Percentiles rank a stretch among this genome's conserved stretches.
Conservation (phyloP, 345 rosid genomes). For the Xanthoceras sorbifolium region DNA sequence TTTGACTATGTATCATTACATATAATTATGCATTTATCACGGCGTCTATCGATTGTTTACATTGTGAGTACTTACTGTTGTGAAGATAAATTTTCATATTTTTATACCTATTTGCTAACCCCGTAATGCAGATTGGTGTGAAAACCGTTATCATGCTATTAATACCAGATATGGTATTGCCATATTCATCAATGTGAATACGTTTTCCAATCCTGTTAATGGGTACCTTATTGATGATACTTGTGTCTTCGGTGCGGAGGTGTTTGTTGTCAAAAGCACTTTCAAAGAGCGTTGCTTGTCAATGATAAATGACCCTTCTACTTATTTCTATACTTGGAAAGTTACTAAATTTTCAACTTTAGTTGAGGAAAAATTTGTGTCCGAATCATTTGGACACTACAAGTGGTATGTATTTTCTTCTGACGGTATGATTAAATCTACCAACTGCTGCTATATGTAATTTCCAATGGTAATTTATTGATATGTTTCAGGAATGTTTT, state of each 20-base stretch:
- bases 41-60: too few species aligned
- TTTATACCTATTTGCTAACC: too few species aligned
- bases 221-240: not conserved
- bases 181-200: not conserved
- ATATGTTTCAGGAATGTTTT: not conserved
- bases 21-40: too few species aligned
- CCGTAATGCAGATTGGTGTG: not conserved
- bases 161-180: not conserved
- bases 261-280: not conserved
- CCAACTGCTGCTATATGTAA: not conserved
- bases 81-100: too few species aligned
- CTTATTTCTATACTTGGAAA: not conserved
- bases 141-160: not conserved
- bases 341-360: not conserved
- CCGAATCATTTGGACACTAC: not conserved
- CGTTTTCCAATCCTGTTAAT: not conserved
- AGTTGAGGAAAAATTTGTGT: not conserved
- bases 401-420: not conserved
- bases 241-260: not conserved
- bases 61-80: too few species aligned
- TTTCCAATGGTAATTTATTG: not conserved
- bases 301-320: not conserved
- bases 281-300: not conserved
- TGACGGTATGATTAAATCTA: too few species aligned
- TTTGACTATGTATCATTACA: too few species aligned